phyloP scores from a whole-genome alignment of 768 basidiomycete genomes.

The Lyophyllum decastes region DNA sequence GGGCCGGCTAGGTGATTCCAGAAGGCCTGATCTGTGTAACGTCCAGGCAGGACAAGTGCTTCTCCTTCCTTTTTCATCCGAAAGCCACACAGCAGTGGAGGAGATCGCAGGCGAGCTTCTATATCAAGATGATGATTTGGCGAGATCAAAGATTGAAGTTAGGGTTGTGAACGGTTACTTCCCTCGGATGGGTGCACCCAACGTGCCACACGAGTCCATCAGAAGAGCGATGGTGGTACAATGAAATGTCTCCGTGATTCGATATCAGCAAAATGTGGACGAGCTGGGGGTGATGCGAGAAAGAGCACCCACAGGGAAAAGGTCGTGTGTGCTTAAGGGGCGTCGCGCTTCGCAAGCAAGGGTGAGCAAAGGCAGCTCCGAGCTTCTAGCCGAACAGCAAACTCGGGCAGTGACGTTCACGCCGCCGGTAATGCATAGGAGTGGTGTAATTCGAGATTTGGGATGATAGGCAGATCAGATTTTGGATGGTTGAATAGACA shows the following conservation, averaged over 20 bases:
- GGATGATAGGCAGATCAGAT: not conserved
- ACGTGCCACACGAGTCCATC: not conserved
- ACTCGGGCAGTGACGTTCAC: not conserved
- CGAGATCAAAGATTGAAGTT: constrained; percentile 3
- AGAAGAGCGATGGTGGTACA: constrained; percentile 4
- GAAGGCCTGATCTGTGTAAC: not conserved
- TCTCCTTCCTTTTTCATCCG: not conserved
- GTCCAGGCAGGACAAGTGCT: not conserved
- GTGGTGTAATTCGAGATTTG: not conserved
- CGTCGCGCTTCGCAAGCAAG: not conserved
- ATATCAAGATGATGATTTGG: constrained; percentile 1
- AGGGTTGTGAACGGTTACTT: not conserved
- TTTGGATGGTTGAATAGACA: not conserved
- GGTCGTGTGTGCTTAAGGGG: not conserved
- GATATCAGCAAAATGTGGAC: not conserved
- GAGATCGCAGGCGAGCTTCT: not conserved
- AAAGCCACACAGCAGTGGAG: not conserved
- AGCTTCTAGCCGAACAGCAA: constrained; percentile 5
- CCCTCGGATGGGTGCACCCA: not conserved
- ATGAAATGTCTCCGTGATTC: not conserved
- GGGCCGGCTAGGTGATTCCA: not conserved
- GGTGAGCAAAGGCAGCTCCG: not conserved
- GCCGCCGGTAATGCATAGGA: constrained; percentile 12
- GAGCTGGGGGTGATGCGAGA: not conserved
- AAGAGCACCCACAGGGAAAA: not conserved